Conservation (phyloP, 2,329 filamentous ascomycete genomes). For the Cercospora brassicicola region DNA sequence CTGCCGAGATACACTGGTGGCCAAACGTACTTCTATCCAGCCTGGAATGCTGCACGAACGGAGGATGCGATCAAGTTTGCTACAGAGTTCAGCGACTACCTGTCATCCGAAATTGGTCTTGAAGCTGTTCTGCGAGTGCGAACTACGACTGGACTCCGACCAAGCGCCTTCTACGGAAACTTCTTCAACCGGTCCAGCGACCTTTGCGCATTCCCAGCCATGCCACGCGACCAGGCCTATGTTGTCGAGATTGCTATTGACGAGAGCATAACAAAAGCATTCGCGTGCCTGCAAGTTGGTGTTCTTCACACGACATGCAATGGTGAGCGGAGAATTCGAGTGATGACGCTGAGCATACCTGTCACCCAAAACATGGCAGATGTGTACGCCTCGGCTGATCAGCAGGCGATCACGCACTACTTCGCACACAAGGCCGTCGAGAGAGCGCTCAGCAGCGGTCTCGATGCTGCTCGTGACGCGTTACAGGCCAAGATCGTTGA, state of each 20-base stretch:
- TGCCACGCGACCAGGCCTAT: slow-evolving; percentile 95
- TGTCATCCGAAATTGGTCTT: slow-evolving; percentile 94
- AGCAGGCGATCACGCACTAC: slow-evolving; percentile 87
- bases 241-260: slow-evolving; percentile 98
- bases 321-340: slow-evolving; percentile 89
- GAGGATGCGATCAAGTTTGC: slow-evolving; percentile 99
- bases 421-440: slow-evolving; percentile 98
- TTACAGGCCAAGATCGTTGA: slow-evolving; percentile 90
- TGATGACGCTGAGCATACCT: slow-evolving; percentile 87
- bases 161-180: slow-evolving; percentile 98
- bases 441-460: slow-evolving; percentile 75
- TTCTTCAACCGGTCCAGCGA: slow-evolving; percentile 99
- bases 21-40: slow-evolving; percentile 97
- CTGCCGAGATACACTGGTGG: slow-evolving; percentile 93
- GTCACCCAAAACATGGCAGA: slow-evolving; percentile 89
- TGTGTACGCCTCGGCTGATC: slow-evolving; percentile 91
- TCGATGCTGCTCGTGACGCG: slow-evolving; percentile 88
- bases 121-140: slow-evolving; percentile 95
- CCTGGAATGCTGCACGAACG: slow-evolving; percentile 89
- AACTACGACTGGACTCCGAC: slow-evolving; percentile 88
- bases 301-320: slow-evolving; percentile 98
- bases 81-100: slow-evolving; percentile 90
- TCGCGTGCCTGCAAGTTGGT: slow-evolving; percentile 89
- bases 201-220: slow-evolving; percentile 95
- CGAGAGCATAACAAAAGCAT: slow-evolving; percentile 85